Evolutionary conservation across 352 stramenopile genomes (phyloP), one percentile per base, ranked within the genome.

Genomic region (Pythium biforme): DNA sequence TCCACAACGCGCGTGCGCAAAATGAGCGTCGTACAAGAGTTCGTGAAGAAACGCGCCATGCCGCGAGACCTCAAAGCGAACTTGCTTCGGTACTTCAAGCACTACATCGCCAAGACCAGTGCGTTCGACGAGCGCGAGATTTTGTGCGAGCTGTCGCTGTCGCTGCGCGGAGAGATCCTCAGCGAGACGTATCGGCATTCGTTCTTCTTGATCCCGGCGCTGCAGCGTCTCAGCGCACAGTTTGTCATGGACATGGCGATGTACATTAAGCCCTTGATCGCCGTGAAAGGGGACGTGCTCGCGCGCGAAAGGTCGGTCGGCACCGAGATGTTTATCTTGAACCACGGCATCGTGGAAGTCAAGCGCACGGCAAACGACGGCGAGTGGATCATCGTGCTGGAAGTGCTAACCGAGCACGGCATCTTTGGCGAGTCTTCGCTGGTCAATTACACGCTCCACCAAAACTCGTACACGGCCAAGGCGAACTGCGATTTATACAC

Each of bases 161-260:
- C 82, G 11, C 60, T 93, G 27, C 82, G 84, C 0, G 81, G 81
- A 19, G 84, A 93, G 20, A 81, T 93, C 37, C 61, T 93, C 17
- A 82, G 86, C 25, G 81, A 91, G 54, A 90, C 84, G 23, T 92
- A 90, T 64, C 81, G 77, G 23, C 78, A 81, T 48, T 86, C 79
- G 0, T 93, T 93, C 59, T 86, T 90, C 52, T 70, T 71, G 20
- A 92, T 93, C 34, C 82, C 81, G 4, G 82, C 78, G 3, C 86
- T 93, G 45, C 71, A 89, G 48, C 71, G 73, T 6, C 68, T 93
- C 6, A 92, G 83, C n/a, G 51, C 78, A 3, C 82, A 92, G 48
- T 92, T 93, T 43, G 80, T 93, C 17, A 76, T 93, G 65, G 84
- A 93, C 51, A 90, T 93, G 84, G 81, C 79, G 0, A 90, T 93